Conservation (phyloP, 768 basidiomycete species). For the Tylopilus sp. region DNA sequence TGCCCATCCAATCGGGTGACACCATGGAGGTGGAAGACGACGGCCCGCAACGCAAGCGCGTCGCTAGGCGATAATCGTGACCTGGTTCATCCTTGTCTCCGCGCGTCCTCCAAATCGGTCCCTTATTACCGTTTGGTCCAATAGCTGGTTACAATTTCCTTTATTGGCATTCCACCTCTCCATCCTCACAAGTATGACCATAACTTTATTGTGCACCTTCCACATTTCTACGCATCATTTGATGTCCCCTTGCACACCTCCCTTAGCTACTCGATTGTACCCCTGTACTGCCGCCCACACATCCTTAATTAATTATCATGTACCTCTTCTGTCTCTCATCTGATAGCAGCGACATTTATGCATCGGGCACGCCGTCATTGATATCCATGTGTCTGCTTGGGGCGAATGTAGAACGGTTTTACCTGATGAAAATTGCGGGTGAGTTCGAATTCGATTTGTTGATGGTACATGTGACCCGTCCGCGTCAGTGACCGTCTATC, state of each 20-base stretch:
- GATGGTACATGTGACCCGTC: too few relatives aligned
- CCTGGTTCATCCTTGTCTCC: background rate
- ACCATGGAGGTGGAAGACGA: constrained; percentile 81
- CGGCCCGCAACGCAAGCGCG: constrained; percentile 69
- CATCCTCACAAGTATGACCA: constrained; percentile 8
- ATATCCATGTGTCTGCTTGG: too few relatives aligned
- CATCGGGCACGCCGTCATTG: too few relatives aligned
- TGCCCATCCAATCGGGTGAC: constrained; percentile 40
- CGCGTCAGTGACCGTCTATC: too few relatives aligned
- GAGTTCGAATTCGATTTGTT: too few relatives aligned
- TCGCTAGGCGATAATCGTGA: constrained; percentile 52
- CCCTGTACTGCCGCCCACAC: constrained; percentile 15
- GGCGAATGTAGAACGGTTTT: too few relatives aligned
- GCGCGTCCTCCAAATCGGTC: background rate
- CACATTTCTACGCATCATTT: constrained; percentile 4
- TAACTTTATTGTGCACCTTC: constrained; percentile 14
- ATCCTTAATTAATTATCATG: constrained; percentile 12
- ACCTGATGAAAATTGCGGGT: too few relatives aligned
- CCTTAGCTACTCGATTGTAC: background rate
- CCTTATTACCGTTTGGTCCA: constrained; percentile 3
- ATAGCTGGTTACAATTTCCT: background rate
- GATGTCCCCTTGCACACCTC: constrained; percentile 2
- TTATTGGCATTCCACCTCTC: background rate
- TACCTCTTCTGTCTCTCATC: constrained; percentile 1
- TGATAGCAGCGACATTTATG: background rate